Evolutionary conservation across 2,329 filamentous ascomycete species (phyloP).

Genomic region (Colletotrichum salicis): DNA sequence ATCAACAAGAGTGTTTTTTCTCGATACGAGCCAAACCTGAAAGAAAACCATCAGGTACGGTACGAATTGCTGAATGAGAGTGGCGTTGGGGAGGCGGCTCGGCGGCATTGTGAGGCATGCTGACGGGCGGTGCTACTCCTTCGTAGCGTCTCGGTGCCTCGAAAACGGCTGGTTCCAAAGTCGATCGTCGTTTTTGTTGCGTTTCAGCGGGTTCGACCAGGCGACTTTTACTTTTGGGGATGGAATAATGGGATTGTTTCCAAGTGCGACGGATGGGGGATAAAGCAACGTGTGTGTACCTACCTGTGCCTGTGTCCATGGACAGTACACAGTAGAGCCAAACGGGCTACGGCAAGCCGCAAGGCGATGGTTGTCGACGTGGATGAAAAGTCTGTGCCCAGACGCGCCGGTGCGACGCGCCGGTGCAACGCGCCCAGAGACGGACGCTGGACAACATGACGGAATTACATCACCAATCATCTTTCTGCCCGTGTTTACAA

Average conservation of each 20-base stretch:
- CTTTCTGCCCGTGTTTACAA: neutral
- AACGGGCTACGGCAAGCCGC: neutral
- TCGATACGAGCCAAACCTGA: conserved; percentile 23
- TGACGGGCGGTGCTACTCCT: neutral
- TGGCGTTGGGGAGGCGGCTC: neutral
- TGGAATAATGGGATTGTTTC: conserved; percentile 4
- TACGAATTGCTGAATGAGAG: neutral
- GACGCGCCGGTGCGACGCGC: conserved; percentile 29
- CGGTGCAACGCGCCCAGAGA: conserved; percentile 17
- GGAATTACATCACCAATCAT: conserved; percentile 32
- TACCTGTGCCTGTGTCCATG: too few species aligned
- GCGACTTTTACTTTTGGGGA: neutral
- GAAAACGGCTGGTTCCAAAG: neutral
- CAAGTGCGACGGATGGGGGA: neutral
- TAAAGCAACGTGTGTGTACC: too few species aligned
- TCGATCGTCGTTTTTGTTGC: conserved; percentile 3
- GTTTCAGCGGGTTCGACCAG: conserved; percentile 15
- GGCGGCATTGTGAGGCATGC: neutral
- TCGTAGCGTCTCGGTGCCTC: neutral
- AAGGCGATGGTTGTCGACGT: neutral
- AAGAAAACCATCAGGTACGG: neutral
- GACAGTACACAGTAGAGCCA: neutral
- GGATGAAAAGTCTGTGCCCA: conserved; percentile 16
- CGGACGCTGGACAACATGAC: conserved; percentile 7
- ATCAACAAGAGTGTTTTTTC: conserved; percentile 8